Evolutionary conservation across 1,284 basidiomycete genomes (phyloP), one percentile per base, ranked within the genome.

Genomic region (Sanghuangporus weigelae): DNA sequence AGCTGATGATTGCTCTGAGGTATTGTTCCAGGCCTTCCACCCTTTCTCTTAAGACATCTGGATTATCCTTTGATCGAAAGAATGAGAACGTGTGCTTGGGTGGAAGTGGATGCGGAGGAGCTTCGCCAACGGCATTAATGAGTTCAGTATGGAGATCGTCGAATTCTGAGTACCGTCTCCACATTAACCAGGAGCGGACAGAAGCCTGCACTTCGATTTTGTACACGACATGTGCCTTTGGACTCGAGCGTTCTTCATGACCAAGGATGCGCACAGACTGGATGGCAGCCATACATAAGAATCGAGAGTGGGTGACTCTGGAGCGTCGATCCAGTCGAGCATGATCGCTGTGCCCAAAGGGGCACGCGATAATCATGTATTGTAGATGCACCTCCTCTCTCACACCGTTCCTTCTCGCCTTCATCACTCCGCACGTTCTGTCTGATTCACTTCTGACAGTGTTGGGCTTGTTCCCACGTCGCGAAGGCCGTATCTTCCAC

Each of bases 101-200:
- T 23, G 95, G 95, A 26, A 97, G 82, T 12, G 82, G 70, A 12
- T 78, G 81, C 19, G 95, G 95, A 12, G 94, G 92, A 26, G 87
- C 76, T 31, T 85, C 82, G 39, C 86, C 86, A 11, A 84, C 84
- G 8, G 85, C 82, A 70, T 90, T 89, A 23, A 82, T 82, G 68
- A 98, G 85, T 70, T 94, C 90, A 42, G 83, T 83, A 75, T 97
- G 84, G 23, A 98, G 85, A 67, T 93, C 87, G 69, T 85, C 85
- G 77, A 98, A 98, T 74, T 97, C 95, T 49, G 93, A 96, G 77
- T 97, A 98, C 61, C 96, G 90, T 64, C 91, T 82, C 84, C 91
- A 92, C 79, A 97, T 92, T 51, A 90, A 86, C 95, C 95, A 98
- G 72, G 92, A 89, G 67, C 91, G 87, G 23, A 94, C 89, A 65